A percentile compares a stretch with the other conserved stretches of the same genome.
Evolutionary conservation across 176 grass and related monocot species (phyloP).

Genomic region (Rhynchospora tenuis): DNA sequence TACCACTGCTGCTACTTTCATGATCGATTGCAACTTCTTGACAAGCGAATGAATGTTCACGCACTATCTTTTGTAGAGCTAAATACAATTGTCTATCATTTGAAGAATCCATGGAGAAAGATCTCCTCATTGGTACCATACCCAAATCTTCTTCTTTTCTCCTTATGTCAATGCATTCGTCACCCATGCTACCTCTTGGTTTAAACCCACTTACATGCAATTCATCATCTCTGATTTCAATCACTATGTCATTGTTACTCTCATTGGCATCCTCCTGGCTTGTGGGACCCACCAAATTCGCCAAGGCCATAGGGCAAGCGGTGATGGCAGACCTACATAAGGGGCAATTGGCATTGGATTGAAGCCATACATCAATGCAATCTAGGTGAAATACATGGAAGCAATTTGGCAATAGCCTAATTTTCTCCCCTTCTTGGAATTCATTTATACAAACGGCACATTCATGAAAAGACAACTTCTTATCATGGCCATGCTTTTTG

Average conservation of each 20-base stretch:
- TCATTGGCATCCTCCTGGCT: background rate
- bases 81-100: conserved; percentile 52
- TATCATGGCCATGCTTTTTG: conserved; percentile 15
- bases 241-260: conserved; percentile 30
- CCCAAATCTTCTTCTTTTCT: conserved; percentile 41
- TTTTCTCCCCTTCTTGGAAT: conserved; percentile 66
- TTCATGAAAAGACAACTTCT: conserved; percentile 45
- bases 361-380: conserved; percentile 95
- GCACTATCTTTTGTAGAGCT: conserved; percentile 44
- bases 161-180: conserved; percentile 68
- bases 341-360: conserved; percentile 70
- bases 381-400: conserved; percentile 91
- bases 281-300: background rate
- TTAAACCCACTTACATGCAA: conserved; percentile 21
- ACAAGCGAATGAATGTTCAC: background rate
- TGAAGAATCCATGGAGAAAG: conserved; percentile 72
- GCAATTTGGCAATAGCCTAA: conserved; percentile 72
- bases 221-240: conserved; percentile 45
- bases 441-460: conserved; percentile 85
- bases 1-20: background rate
- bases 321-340: conserved; percentile 67
- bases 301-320: background rate
- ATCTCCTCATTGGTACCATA: conserved; percentile 62
- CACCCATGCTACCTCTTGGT: conserved; percentile 40
- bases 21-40: background rate